Conservation (phyloP, 2,329 filamentous ascomycete species). For the Talaromyces albobiverticillius region DNA sequence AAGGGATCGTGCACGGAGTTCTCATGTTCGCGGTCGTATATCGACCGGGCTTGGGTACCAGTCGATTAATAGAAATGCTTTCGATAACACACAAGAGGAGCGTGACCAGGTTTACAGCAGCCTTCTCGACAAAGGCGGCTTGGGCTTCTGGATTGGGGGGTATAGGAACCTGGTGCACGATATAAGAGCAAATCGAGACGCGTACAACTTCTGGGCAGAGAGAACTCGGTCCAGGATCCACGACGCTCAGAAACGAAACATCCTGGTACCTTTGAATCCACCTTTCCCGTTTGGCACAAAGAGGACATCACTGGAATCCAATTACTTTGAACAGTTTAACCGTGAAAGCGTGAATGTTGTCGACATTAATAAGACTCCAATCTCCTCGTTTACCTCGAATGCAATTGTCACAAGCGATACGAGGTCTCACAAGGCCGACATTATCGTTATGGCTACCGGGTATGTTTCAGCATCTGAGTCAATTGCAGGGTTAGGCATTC, state of each 20-base stretch:
- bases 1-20: too few relatives aligned
- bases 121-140: slow-evolving; percentile 53
- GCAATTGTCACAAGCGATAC: slow-evolving; percentile 44
- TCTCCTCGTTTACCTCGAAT: slow-evolving; percentile 35
- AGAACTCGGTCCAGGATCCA: slow-evolving; percentile 52
- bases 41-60: slow-evolving; percentile 61
- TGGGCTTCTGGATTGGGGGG: slow-evolving; percentile 49
- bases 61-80: slow-evolving; percentile 51
- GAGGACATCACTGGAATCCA: slow-evolving; percentile 47
- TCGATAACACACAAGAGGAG: slow-evolving; percentile 50
- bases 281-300: slow-evolving; percentile 57
- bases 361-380: slow-evolving; percentile 41
- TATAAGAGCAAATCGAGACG: slow-evolving; percentile 49
- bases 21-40: slow-evolving; percentile 59
- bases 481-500: slow-evolving; percentile 33
- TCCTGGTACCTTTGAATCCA: slow-evolving; percentile 53
- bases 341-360: slow-evolving; percentile 48
- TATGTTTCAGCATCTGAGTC: slow-evolving; percentile 40
- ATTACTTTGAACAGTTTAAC: slow-evolving; percentile 53
- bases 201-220: slow-evolving; percentile 56
- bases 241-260: slow-evolving; percentile 49
- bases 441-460: slow-evolving; percentile 41
- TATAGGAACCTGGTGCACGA: slow-evolving; percentile 53
- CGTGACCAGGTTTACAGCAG: slow-evolving; percentile 49
- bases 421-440: slow-evolving; percentile 34